Conservation (phyloP, 139 green algal species). For the Microglena sp. region DNA sequence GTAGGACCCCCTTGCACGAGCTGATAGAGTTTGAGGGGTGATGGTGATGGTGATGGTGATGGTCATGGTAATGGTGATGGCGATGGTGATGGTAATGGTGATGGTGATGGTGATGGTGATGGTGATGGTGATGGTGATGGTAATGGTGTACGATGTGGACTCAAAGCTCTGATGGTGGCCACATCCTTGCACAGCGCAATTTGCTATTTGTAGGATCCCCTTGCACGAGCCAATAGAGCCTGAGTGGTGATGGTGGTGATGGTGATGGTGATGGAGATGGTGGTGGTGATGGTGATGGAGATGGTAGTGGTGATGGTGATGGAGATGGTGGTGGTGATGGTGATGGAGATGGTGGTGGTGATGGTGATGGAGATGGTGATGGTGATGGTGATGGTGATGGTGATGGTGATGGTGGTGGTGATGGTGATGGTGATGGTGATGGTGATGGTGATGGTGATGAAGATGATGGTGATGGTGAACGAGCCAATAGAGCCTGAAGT, state of each 20-base stretch:
- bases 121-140: constrained; percentile 2
- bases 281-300: constrained; percentile 1
- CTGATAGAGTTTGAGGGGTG: neutral
- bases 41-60: constrained; percentile 3
- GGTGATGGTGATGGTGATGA: constrained; percentile 2
- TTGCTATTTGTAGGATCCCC: too few relatives aligned
- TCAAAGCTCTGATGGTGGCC: too few relatives aligned
- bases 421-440: neutral
- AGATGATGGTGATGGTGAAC: constrained; percentile 3
- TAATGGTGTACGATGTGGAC: neutral
- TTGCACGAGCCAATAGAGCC: too few relatives aligned
- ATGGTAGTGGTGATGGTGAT: constrained; percentile 1
- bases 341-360: constrained; percentile 1
- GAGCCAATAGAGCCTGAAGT: too few relatives aligned
- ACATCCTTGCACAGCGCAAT: too few relatives aligned
- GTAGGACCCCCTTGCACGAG: too few relatives aligned
- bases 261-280: constrained; percentile 1
- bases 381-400: constrained; percentile 2
- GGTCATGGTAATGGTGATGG: neutral
- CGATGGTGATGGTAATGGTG: neutral
- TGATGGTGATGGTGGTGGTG: neutral
- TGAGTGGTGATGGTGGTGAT: neutral
- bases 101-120: constrained; percentile 3
- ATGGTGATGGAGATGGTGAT: constrained; percentile 3
- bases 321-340: constrained; percentile 1